These are phyloP conservation scores for Pichia thaimueangensis DNA, from an alignment of 805 yeast genomes.

Conservation along the genomic window DNA sequence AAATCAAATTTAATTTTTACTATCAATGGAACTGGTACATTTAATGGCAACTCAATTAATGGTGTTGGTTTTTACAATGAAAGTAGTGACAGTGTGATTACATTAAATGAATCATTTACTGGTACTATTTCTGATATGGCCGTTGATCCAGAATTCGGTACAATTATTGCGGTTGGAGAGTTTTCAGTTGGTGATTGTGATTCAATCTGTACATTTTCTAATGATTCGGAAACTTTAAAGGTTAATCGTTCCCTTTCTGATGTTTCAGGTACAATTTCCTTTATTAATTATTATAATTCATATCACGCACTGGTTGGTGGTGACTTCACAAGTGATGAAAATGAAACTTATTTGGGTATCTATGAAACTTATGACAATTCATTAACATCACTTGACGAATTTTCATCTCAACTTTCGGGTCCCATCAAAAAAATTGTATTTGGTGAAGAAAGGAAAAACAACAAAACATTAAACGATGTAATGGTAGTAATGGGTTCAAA, in stretches of 20 bases:
- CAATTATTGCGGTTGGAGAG: conserved; percentile 66
- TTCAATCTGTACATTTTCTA: conserved; percentile 56
- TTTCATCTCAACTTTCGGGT: conserved; percentile 27
- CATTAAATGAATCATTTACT: conserved; percentile 32
- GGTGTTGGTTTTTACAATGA: conserved; percentile 54
- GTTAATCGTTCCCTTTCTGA: conserved; percentile 46
- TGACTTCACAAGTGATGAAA: conserved; percentile 34
- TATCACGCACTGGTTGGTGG: conserved; percentile 44
- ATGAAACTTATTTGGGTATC: conserved; percentile 39
- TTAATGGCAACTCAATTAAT: conserved; percentile 20
- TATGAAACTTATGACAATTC: conserved; percentile 44
- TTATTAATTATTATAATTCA: conserved; percentile 41
- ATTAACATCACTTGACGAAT: conserved; percentile 17
- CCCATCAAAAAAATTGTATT: conserved; percentile 24
- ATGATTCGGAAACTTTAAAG: conserved; percentile 28
- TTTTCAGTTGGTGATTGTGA: conserved; percentile 47
- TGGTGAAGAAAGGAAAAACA: conserved; percentile 35
- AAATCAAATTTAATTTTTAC: conserved; percentile 40
- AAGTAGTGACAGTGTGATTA: conserved; percentile 33
- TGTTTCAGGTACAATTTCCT: conserved; percentile 47
- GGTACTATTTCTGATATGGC: conserved; percentile 36
- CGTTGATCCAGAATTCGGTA: conserved; percentile 34
- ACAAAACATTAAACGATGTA: conserved; percentile 34
- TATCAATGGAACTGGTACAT: conserved; percentile 32
- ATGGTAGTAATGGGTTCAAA: conserved; percentile 37